These are phyloP conservation scores for Pleurotus eryngii DNA, from an alignment of 768 basidiomycete species.

Conservation along the genomic window DNA sequence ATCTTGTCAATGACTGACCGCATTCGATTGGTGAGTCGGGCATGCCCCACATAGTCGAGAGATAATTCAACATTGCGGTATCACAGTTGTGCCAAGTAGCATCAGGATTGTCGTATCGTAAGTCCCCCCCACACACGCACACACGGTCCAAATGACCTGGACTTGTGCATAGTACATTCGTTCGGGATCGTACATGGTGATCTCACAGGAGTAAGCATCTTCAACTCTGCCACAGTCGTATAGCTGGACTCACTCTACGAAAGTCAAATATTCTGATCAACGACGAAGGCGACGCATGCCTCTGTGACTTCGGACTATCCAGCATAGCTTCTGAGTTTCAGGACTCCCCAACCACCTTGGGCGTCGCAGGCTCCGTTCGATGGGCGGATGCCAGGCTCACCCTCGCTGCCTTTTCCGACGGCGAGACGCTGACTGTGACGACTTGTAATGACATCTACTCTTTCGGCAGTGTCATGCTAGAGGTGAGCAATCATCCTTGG, in stretches of 20 bases:
- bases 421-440: slow-evolving; percentile 20
- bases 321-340: slow-evolving; percentile 32
- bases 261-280: slow-evolving; percentile 47
- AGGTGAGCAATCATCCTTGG: slow-evolving; percentile 21
- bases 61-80: background rate
- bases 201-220: slow-evolving; percentile 33
- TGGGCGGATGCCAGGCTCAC: slow-evolving; percentile 43
- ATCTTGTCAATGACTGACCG: slow-evolving; percentile 31
- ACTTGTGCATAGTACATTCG: slow-evolving; percentile 28
- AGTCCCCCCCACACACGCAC: slow-evolving; percentile 8
- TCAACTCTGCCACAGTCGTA: background rate
- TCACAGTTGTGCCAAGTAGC: slow-evolving; percentile 35
- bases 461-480: slow-evolving; percentile 42
- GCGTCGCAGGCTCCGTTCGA: slow-evolving; percentile 40
- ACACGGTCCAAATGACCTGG: background rate
- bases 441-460: slow-evolving; percentile 43
- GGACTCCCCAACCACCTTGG: slow-evolving; percentile 25
- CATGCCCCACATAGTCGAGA: too few relatives aligned
- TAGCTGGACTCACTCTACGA: too few relatives aligned
- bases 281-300: slow-evolving; percentile 34
- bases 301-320: slow-evolving; percentile 48
- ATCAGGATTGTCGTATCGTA: slow-evolving; percentile 36
- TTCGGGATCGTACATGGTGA: slow-evolving; percentile 39
- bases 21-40: slow-evolving; percentile 27
- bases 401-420: slow-evolving; percentile 13